Percentiles rank a stretch among this genome's conserved stretches.
Evolutionary conservation across 768 basidiomycete genomes (phyloP).

Genomic region (Suillus lakei): DNA sequence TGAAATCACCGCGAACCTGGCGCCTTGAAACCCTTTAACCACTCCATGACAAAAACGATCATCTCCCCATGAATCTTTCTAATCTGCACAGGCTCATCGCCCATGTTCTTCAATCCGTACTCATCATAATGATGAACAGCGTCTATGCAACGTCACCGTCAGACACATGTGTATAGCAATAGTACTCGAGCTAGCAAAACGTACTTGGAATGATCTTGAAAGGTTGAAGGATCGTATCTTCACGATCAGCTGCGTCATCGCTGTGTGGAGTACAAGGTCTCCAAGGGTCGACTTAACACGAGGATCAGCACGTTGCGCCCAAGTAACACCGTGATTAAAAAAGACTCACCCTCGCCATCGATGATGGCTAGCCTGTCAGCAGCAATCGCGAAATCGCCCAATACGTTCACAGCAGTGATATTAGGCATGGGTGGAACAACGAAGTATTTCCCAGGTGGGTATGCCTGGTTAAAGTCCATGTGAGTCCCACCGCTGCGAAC

Average conservation of each 20-base stretch:
- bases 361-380: constrained; percentile 86
- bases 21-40: constrained; percentile 57
- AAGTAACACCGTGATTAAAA: not conserved
- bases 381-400: constrained; percentile 86
- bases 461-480: constrained; percentile 52
- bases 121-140: constrained; percentile 76
- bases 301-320: not conserved
- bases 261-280: constrained; percentile 86
- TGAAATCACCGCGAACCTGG: not conserved
- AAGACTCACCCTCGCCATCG: constrained; percentile 71
- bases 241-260: constrained; percentile 65
- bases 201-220: constrained; percentile 87
- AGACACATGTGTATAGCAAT: not conserved
- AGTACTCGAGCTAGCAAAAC: constrained; percentile 29
- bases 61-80: constrained; percentile 80
- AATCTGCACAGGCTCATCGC: constrained; percentile 78
- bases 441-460: constrained; percentile 77
- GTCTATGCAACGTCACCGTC: constrained; percentile 39
- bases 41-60: constrained; percentile 76
- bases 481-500: not conserved
- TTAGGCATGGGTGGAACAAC: constrained; percentile 76
- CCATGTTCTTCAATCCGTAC: constrained; percentile 67
- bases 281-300: constrained; percentile 81
- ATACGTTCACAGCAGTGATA: constrained; percentile 76
- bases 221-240: constrained; percentile 75